Evolutionary conservation across 2,329 filamentous ascomycete species (phyloP).

Genomic region (Cordyceps farinosa): DNA sequence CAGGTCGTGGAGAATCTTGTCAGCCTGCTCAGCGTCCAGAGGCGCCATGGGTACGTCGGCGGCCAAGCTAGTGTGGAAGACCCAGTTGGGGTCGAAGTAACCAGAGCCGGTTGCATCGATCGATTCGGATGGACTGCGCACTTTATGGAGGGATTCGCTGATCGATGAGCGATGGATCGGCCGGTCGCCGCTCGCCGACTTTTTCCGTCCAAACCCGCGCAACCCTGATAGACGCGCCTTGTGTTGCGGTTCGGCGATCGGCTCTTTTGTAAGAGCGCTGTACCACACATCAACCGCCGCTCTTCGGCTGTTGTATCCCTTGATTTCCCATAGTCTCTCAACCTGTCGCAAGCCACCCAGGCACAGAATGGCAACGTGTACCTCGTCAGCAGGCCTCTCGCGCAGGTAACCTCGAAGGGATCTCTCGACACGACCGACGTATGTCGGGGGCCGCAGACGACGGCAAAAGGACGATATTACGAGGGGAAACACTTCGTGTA

Average conservation of each 20-base stretch:
- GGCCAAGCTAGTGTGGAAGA: constrained; percentile 58
- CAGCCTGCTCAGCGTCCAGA: constrained; percentile 48
- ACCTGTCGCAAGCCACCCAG: constrained; percentile 61
- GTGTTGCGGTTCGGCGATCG: constrained; percentile 35
- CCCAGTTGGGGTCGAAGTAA: constrained; percentile 36
- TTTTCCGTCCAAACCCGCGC: constrained; percentile 55
- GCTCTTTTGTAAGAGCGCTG: constrained; percentile 45
- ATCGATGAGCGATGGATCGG: constrained; percentile 21
- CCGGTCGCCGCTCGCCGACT: constrained; percentile 39
- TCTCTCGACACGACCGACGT: constrained; percentile 59
- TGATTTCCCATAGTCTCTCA: constrained; percentile 62
- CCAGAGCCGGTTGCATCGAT: constrained; percentile 30
- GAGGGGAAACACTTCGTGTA: constrained; percentile 62
- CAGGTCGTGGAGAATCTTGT: constrained; percentile 50
- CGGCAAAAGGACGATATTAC: constrained; percentile 63
- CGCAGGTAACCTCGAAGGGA: constrained; percentile 61
- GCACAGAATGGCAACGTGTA: constrained; percentile 58
- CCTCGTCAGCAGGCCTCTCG: constrained; percentile 59
- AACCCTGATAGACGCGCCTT: constrained; percentile 50
- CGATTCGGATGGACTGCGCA: constrained; percentile 29
- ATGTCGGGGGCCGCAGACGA: constrained; percentile 59
- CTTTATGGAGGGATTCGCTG: constrained; percentile 24
- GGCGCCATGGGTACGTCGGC: constrained; percentile 61
- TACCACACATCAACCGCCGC: constrained; percentile 60
- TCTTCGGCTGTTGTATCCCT: constrained; percentile 59